phyloP scores from a whole-genome alignment of 495 filamentous ascomycete species.

The Tricharina praecox region DNA sequence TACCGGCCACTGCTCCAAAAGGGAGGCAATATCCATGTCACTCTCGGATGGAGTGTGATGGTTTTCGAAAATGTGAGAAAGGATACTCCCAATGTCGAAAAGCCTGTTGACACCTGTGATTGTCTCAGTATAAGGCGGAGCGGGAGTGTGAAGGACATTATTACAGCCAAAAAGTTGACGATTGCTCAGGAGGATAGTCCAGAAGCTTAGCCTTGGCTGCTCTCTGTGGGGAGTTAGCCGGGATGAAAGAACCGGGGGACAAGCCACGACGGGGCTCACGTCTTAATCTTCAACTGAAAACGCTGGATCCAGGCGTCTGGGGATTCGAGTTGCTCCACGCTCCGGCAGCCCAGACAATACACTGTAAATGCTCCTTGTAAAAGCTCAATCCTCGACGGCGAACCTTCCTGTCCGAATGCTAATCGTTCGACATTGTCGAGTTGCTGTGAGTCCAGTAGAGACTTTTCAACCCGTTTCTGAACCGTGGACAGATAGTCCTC shows the following conservation, averaged over 20 bases:
- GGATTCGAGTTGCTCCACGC: not conserved
- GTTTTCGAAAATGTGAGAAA: not conserved
- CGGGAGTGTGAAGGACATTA: not conserved
- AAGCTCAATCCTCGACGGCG: slow-evolving; percentile 1
- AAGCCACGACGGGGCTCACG: not conserved
- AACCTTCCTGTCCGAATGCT: not conserved
- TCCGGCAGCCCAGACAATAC: not conserved
- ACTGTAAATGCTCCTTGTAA: not conserved
- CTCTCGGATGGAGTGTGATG: not conserved
- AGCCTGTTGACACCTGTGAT: not conserved
- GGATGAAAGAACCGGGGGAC: not conserved
- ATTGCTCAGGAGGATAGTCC: not conserved
- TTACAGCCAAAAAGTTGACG: not conserved
- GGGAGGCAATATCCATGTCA: not conserved
- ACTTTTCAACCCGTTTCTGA: not conserved
- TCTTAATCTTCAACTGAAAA: not conserved
- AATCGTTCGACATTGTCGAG: not conserved
- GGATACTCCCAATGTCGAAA: not conserved
- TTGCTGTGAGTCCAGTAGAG: not conserved
- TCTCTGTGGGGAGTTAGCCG: not conserved
- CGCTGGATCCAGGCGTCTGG: not conserved
- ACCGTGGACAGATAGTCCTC: not conserved
- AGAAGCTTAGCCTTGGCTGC: not conserved
- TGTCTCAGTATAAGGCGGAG: not conserved
- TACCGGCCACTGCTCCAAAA: slow-evolving; percentile 1